Evolutionary conservation across 148 eudicot species (phyloP).

Genomic region (Mesembryanthemum crystallinum): DNA sequence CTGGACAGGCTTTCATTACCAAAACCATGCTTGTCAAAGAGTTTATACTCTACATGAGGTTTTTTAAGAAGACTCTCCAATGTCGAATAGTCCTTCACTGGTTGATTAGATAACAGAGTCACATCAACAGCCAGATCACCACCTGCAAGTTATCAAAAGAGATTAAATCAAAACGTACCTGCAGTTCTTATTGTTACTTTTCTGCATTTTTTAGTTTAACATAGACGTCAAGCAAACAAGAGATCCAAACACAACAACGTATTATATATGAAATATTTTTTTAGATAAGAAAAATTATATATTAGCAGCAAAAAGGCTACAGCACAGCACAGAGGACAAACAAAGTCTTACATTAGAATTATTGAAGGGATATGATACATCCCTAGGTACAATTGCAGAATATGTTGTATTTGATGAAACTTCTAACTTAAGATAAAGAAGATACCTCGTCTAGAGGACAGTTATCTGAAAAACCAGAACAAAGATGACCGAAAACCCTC

Average conservation of each 20-base stretch:
- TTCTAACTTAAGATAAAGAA: neutral
- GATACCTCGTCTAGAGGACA: neutral
- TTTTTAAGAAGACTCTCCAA: conserved; percentile 88
- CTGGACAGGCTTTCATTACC: conserved; percentile 62
- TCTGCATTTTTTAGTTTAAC: neutral
- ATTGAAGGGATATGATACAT: too few species aligned
- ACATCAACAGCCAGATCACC: conserved; percentile 78
- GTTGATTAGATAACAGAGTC: conserved; percentile 62
- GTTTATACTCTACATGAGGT: conserved; percentile 77
- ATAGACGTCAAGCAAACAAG: neutral
- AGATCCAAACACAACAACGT: neutral
- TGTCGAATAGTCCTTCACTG: conserved; percentile 69
- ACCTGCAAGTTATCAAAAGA: conserved; percentile 43
- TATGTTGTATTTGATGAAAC: neutral
- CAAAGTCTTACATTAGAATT: too few species aligned
- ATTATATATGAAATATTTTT: neutral
- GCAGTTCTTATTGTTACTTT: neutral
- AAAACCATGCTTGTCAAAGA: conserved; percentile 90
- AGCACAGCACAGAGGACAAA: too few species aligned
- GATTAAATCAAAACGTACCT: neutral
- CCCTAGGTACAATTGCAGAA: too few species aligned
- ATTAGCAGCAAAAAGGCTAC: too few species aligned
- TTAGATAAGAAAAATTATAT: too few species aligned
- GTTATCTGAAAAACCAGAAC: neutral
- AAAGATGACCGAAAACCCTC: neutral